A percentile compares a stretch with the other conserved stretches of the same genome.
phyloP scores from a whole-genome alignment of 2,329 filamentous ascomycete genomes.

The Fusarium denticulatum region DNA sequence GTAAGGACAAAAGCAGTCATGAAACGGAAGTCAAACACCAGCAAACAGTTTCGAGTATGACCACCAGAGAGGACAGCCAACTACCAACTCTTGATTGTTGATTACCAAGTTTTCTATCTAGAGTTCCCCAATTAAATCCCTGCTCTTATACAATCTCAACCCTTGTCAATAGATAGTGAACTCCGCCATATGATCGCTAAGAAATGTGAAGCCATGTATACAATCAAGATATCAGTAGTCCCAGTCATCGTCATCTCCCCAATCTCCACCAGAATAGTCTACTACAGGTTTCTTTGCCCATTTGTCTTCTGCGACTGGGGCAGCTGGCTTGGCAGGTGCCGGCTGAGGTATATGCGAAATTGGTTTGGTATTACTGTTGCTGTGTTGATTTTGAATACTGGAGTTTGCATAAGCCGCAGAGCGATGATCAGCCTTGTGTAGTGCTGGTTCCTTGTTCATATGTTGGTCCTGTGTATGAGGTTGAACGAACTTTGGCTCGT shows the following conservation, averaged over 20 bases:
- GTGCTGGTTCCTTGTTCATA: neutral
- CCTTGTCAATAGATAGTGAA: constrained; percentile 2
- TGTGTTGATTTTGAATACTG: constrained; percentile 3
- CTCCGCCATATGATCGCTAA: constrained; percentile 20
- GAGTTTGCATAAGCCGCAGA: constrained; percentile 2
- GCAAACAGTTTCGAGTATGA: neutral
- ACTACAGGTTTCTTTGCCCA: constrained; percentile 40
- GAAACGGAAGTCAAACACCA: neutral
- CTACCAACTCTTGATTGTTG: neutral
- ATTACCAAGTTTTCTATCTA: neutral
- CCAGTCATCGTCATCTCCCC: constrained; percentile 44
- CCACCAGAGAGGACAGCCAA: neutral
- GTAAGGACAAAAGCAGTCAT: neutral
- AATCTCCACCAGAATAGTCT: constrained; percentile 42
- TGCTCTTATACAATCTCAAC: constrained; percentile 11
- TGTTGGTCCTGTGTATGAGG: neutral
- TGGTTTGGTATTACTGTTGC: neutral
- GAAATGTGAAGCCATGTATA: neutral
- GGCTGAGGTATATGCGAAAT: neutral
- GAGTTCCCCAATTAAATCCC: neutral
- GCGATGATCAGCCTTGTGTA: constrained; percentile 1
- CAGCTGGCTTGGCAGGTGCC: neutral
- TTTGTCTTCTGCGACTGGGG: constrained; percentile 27
- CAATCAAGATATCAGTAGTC: constrained; percentile 30
- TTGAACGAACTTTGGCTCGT: constrained; percentile 9